Conservation (phyloP, 2,329 filamentous ascomycete genomes). For the Zymoseptoria passerinii region DNA sequence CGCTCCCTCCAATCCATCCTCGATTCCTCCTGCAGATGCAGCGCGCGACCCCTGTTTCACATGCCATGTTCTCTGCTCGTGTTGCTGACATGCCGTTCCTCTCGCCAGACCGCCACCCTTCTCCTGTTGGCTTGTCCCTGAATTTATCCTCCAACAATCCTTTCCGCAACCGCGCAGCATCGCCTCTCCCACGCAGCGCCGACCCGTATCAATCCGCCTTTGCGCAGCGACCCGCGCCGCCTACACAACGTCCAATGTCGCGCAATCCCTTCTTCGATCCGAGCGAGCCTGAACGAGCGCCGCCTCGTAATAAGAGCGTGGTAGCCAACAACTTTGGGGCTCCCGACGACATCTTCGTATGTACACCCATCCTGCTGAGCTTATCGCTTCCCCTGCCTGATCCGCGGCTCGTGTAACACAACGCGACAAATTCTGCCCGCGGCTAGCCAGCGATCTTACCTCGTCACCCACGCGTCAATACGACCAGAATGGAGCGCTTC, state of each 20-base stretch:
- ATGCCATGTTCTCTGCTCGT: conserved; percentile 9
- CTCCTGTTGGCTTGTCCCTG: conserved; percentile 47
- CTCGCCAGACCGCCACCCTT: conserved; percentile 37
- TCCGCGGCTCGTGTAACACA: conserved; percentile 15
- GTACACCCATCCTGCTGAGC: conserved; percentile 33
- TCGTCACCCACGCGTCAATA: background rate
- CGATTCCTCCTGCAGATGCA: background rate
- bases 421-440: conserved; percentile 8
- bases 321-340: conserved; percentile 36
- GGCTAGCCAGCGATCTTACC: background rate
- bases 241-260: conserved; percentile 51
- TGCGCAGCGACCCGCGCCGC: conserved; percentile 16
- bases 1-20: background rate
- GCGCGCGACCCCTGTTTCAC: conserved; percentile 6
- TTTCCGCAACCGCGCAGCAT: conserved; percentile 64
- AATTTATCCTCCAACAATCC: conserved; percentile 71
- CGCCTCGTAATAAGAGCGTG: conserved; percentile 15
- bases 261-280: conserved; percentile 65
- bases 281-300: conserved; percentile 16
- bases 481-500: conserved; percentile 35
- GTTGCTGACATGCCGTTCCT: conserved; percentile 3
- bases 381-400: conserved; percentile 11
- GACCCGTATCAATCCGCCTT: conserved; percentile 18
- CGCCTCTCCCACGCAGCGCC: conserved; percentile 21
- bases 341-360: conserved; percentile 68